Evolutionary conservation across 345 rosid species (phyloP).

Genomic region (Salix dunnii): DNA sequence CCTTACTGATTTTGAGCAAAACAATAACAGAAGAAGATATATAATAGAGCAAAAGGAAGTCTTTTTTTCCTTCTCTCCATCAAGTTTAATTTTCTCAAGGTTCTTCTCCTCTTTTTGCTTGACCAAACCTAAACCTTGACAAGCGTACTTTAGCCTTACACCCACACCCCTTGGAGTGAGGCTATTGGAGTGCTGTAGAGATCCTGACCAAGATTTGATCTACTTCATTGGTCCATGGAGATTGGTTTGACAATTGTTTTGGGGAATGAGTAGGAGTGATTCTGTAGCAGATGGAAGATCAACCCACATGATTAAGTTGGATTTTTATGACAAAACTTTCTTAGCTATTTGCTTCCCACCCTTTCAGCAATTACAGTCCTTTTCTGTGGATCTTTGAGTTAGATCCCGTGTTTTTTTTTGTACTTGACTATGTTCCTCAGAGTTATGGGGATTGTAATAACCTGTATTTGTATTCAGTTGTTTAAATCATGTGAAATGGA

Average conservation of each 20-base stretch:
- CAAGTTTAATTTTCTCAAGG: background rate
- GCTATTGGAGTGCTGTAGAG: background rate
- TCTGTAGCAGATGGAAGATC: background rate
- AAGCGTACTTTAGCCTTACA: background rate
- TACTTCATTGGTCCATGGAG: background rate
- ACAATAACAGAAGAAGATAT: background rate
- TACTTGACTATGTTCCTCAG: background rate
- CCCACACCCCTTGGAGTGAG: background rate
- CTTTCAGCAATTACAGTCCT: too few species aligned
- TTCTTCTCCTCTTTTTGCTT: background rate
- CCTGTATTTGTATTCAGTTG: background rate
- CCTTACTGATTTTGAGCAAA: background rate
- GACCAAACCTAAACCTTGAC: background rate
- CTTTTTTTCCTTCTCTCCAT: too few species aligned
- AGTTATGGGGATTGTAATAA: background rate
- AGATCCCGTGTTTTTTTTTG: too few species aligned
- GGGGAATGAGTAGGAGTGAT: background rate
- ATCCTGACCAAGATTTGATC: background rate
- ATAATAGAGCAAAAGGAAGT: background rate
- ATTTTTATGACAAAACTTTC: background rate
- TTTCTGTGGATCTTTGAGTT: background rate
- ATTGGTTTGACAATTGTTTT: background rate
- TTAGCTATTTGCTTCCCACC: background rate
- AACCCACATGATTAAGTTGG: background rate
- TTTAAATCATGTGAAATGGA: background rate